phyloP scores from a whole-genome alignment of 352 stramenopile genomes.

The Pythium phragmitis region DNA sequence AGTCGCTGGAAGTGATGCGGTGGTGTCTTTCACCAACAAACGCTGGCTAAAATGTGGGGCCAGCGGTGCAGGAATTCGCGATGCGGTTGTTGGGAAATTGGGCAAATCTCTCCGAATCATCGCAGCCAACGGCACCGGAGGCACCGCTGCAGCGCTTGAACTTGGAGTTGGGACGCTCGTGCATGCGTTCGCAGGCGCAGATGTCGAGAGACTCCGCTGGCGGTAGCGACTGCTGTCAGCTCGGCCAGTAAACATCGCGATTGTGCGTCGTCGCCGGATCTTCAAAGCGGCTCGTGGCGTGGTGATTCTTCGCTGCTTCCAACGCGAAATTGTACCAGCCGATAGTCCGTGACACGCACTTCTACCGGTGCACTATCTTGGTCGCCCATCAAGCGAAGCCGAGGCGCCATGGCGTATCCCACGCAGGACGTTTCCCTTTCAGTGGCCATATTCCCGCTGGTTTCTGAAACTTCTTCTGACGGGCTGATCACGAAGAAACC shows the following conservation, averaged over 20 bases:
- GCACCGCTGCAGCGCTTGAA: background rate
- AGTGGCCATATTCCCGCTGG: background rate
- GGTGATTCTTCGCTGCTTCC: background rate
- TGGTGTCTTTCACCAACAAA: background rate
- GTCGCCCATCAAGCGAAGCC: conserved; percentile 7
- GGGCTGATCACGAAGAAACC: conserved; percentile 7
- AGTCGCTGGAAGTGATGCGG: background rate
- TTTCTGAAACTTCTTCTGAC: conserved; percentile 23
- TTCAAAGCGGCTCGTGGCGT: background rate
- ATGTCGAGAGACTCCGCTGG: conserved; percentile 25
- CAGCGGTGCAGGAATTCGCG: conserved; percentile 2
- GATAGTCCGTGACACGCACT: background rate
- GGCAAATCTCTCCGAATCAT: conserved; percentile 5
- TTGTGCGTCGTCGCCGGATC: background rate
- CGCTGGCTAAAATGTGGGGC: background rate
- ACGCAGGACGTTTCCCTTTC: conserved; percentile 11
- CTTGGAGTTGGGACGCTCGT: background rate
- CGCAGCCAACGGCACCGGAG: background rate
- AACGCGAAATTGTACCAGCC: background rate
- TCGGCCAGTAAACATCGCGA: conserved; percentile 23
- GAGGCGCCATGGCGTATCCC: conserved; percentile 3
- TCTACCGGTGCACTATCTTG: background rate
- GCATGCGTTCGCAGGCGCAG: conserved; percentile 11
- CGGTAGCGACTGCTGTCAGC: conserved; percentile 32
- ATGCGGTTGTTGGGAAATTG: background rate